Evolutionary conservation across 495 filamentous ascomycete genomes (phyloP).

Genomic region (Cercophora newfieldiana): DNA sequence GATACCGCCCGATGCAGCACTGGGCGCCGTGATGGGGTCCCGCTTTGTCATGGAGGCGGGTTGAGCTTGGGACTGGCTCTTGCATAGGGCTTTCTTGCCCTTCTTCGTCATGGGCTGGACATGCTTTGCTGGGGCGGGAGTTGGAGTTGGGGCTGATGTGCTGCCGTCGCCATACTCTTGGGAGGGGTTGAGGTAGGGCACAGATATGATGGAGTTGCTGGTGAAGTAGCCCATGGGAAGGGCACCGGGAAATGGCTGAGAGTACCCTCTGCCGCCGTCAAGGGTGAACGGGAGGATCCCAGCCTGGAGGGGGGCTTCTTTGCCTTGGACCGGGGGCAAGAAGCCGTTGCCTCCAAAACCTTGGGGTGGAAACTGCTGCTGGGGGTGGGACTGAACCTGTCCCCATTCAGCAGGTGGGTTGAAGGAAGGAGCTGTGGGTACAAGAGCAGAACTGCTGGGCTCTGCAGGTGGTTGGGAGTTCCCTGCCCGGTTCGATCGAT

Average conservation of each 20-base stretch:
- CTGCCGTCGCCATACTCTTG: too few species aligned
- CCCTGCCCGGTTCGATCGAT: neutral
- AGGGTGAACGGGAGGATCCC: neutral
- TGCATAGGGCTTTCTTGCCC: too few species aligned
- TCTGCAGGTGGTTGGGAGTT: too few species aligned
- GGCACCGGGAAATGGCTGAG: too few species aligned
- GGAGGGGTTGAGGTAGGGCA: too few species aligned
- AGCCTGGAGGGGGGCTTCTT: neutral
- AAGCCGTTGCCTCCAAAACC: neutral
- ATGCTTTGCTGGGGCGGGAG: too few species aligned
- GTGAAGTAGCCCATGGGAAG: too few species aligned
- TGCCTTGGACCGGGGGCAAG: neutral
- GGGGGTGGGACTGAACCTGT: neutral
- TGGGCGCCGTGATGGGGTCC: conserved; percentile 36
- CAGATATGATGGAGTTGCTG: too few species aligned
- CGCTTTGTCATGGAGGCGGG: neutral
- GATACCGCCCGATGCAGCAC: conserved; percentile 48
- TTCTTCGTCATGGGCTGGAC: too few species aligned
- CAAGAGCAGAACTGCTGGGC: neutral
- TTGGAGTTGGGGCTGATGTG: too few species aligned
- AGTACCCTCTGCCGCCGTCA: too few species aligned
- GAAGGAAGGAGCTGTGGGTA: neutral
- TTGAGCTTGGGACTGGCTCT: neutral
- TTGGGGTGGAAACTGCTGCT: neutral
- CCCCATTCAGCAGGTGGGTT: neutral